A percentile compares a stretch with the other conserved stretches of the same genome.
These are phyloP conservation scores for Didymella segeticola DNA, from an alignment of 2,329 filamentous ascomycete species.

Conservation along the genomic window DNA sequence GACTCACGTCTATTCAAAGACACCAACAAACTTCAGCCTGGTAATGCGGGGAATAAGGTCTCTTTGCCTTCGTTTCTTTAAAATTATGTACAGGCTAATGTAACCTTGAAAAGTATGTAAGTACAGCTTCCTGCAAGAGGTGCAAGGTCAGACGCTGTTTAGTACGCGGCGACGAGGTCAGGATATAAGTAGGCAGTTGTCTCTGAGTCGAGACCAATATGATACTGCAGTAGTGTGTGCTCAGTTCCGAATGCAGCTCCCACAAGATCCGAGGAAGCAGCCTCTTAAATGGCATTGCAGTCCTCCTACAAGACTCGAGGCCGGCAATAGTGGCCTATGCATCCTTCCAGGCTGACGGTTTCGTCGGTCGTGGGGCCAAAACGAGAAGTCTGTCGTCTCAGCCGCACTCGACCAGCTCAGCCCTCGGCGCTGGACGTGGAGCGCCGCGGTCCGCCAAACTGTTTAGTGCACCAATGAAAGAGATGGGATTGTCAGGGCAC, in stretches of 20 bases:
- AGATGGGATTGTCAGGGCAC: slow-evolving; percentile 9
- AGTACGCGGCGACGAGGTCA: slow-evolving; percentile 4
- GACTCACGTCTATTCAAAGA: slow-evolving; percentile 16
- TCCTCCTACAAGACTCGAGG: slow-evolving; percentile 11
- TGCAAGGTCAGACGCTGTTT: slow-evolving; percentile 2
- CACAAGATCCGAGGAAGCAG: slow-evolving; percentile 5
- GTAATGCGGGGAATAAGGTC: not conserved
- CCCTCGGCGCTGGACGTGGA: slow-evolving; percentile 15
- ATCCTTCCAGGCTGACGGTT: slow-evolving; percentile 15
- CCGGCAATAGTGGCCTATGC: slow-evolving; percentile 10
- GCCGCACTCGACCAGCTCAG: slow-evolving; percentile 18
- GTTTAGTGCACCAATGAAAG: slow-evolving; percentile 8
- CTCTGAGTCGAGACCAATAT: slow-evolving; percentile 3
- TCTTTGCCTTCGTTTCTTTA: not conserved
- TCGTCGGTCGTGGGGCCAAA: slow-evolving; percentile 17
- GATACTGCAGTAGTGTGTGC: slow-evolving; percentile 10
- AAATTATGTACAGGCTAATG: not conserved
- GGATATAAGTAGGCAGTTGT: slow-evolving; percentile 9
- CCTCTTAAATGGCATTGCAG: slow-evolving; percentile 13
- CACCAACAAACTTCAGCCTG: slow-evolving; percentile 8
- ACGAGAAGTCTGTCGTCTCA: slow-evolving; percentile 18
- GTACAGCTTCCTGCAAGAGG: slow-evolving; percentile 1
- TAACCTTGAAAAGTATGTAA: too few species aligned
- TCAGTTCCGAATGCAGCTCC: slow-evolving; percentile 10
- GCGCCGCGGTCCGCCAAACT: slow-evolving; percentile 13